phyloP scores from a whole-genome alignment of 148 eudicot species.

The Silene conica region DNA sequence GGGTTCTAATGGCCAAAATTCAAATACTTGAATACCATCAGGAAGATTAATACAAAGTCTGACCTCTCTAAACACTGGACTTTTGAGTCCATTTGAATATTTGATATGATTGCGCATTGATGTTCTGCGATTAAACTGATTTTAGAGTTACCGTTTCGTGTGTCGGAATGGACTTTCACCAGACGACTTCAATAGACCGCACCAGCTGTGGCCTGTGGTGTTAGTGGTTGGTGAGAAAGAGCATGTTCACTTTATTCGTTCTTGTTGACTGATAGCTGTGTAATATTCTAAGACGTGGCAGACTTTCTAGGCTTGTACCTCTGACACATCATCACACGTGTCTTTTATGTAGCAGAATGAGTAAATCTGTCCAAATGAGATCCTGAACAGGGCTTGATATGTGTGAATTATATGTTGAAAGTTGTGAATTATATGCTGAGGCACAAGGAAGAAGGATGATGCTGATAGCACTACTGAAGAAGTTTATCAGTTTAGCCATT shows the following conservation, averaged over 20 bases:
- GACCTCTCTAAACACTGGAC: too few species aligned
- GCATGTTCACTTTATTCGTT: background rate
- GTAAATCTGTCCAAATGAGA: background rate
- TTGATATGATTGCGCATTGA: background rate
- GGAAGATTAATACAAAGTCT: too few species aligned
- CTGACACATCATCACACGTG: background rate
- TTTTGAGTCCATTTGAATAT: background rate
- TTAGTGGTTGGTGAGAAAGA: background rate
- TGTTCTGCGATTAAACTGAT: background rate
- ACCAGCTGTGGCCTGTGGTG: background rate
- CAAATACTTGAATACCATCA: background rate
- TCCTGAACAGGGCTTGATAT: background rate
- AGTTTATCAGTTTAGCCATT: background rate
- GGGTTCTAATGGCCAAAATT: background rate
- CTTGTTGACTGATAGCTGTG: background rate
- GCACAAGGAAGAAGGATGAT: background rate
- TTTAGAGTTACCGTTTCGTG: background rate
- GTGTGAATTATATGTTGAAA: background rate
- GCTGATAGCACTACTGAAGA: background rate
- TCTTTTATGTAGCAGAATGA: background rate
- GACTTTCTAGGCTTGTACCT: background rate
- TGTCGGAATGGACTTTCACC: background rate
- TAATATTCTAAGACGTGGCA: background rate
- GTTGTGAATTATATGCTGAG: background rate
- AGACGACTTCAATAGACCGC: background rate